Conservation (phyloP, 352 stramenopile species). For the Globisporangium lucens region DNA sequence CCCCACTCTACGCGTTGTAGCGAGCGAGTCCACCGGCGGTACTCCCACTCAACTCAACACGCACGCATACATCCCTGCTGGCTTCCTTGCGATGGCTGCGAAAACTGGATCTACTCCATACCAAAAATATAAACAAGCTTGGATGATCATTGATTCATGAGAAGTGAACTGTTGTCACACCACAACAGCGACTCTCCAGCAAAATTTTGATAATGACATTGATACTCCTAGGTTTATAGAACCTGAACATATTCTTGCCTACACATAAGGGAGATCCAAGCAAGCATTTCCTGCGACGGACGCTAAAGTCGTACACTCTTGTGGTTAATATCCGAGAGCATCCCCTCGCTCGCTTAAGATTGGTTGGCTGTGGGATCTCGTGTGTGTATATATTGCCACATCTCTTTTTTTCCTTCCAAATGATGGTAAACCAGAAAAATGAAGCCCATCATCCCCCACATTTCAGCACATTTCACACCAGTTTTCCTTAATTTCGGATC, state of each 20-base stretch:
- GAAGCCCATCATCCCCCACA: background rate
- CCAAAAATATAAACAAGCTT: conserved; percentile 1
- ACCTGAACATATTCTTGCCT: background rate
- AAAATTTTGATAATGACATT: background rate
- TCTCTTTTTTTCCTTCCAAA: background rate
- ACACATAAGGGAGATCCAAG: background rate
- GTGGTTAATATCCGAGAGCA: background rate
- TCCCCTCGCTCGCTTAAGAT: background rate
- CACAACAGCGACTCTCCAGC: no score
- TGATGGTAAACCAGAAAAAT: background rate
- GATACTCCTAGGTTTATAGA: background rate
- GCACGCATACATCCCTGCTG: background rate
- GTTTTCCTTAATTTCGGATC: background rate
- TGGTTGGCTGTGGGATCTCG: background rate
- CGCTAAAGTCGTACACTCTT: background rate
- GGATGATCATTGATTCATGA: background rate
- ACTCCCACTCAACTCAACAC: background rate
- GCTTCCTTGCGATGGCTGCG: background rate
- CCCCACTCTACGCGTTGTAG: background rate
- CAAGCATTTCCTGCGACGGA: background rate
- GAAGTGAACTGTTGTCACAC: background rate
- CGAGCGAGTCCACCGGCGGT: background rate
- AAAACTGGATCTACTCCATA: conserved; percentile 2
- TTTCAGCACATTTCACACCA: background rate
- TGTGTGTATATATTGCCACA: background rate